A percentile compares a stretch with the other conserved stretches of the same genome.
Evolutionary conservation across 1,284 basidiomycete genomes (phyloP).

Genomic region (Trichosporon sp.): DNA sequence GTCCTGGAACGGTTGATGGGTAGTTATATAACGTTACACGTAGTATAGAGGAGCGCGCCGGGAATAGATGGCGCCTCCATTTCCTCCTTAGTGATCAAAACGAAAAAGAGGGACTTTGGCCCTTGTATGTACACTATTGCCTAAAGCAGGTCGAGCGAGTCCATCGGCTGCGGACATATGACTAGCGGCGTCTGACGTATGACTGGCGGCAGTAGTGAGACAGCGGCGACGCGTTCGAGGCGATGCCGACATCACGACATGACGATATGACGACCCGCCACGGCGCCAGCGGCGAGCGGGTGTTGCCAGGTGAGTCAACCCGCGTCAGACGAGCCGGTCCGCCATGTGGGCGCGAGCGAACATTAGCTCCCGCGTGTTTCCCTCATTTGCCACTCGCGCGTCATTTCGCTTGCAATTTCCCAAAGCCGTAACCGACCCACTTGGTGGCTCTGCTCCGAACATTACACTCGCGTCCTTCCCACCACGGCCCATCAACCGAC

Average conservation of each 20-base stretch:
- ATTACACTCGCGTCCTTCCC: neutral
- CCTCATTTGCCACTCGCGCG: neutral
- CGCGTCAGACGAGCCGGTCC: neutral
- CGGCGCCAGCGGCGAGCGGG: too few species aligned
- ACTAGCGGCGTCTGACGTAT: too few species aligned
- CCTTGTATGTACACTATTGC: constrained; percentile 5
- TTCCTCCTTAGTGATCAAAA: constrained; percentile 1
- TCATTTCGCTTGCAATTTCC: constrained; percentile 5
- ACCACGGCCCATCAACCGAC: neutral
- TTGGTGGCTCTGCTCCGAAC: neutral
- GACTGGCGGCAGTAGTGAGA: too few species aligned
- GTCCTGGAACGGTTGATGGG: neutral
- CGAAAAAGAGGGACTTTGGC: constrained; percentile 5
- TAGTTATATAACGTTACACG: constrained; percentile 1
- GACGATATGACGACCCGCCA: too few species aligned
- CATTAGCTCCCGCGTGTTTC: neutral
- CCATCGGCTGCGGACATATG: too few species aligned
- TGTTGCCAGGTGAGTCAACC: neutral
- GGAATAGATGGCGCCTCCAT: neutral
- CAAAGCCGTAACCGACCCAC: neutral
- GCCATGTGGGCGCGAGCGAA: neutral
- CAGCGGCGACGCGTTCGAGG: too few species aligned
- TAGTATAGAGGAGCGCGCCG: neutral
- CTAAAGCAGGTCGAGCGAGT: neutral
- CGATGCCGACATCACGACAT: too few species aligned